Evolutionary conservation across 2,329 filamentous ascomycete species (phyloP).

Genomic region (Pestalotiopsis sp.): DNA sequence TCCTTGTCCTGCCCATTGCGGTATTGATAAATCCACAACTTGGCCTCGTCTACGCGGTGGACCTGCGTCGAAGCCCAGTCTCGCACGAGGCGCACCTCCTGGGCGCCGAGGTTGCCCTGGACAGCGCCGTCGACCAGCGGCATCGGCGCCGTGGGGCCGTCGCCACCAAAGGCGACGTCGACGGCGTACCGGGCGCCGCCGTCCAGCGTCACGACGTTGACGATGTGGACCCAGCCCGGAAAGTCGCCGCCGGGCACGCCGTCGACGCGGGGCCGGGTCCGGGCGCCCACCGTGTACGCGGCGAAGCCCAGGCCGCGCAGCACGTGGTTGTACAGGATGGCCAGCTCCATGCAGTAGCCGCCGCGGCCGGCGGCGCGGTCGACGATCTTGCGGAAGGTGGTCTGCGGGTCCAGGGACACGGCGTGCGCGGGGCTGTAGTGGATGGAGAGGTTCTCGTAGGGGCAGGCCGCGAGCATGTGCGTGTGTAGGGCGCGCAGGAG

Average conservation of each 20-base stretch:
- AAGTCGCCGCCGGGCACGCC: conserved; percentile 44
- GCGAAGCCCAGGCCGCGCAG: conserved; percentile 53
- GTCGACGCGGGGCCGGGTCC: conserved; percentile 42
- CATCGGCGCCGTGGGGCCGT: conserved; percentile 60
- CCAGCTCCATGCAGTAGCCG: conserved; percentile 64
- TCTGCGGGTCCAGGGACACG: conserved; percentile 45
- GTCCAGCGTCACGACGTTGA: conserved; percentile 60
- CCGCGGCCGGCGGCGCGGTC: conserved; percentile 43
- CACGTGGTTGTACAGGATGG: conserved; percentile 55
- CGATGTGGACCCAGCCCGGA: conserved; percentile 59
- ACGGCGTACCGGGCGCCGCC: conserved; percentile 49
- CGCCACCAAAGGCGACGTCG: conserved; percentile 67
- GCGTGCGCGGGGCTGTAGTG: conserved; percentile 47
- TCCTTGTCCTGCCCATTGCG: conserved; percentile 45
- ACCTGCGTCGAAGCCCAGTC: conserved; percentile 49
- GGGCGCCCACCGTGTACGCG: conserved; percentile 57
- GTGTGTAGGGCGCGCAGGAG: conserved; percentile 20
- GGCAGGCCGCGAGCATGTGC: conserved; percentile 12
- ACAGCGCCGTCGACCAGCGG: conserved; percentile 46
- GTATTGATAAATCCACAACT: conserved; percentile 66
- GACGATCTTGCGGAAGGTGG: conserved; percentile 52
- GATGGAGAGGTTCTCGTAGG: conserved; percentile 29
- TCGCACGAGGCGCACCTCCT: conserved; percentile 55
- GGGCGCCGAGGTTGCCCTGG: conserved; percentile 52
- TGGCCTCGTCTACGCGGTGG: conserved; percentile 39